These are phyloP conservation scores for Apiotrichum veenhuisii DNA, from an alignment of 1,284 basidiomycete species.

Conservation along the genomic window DNA sequence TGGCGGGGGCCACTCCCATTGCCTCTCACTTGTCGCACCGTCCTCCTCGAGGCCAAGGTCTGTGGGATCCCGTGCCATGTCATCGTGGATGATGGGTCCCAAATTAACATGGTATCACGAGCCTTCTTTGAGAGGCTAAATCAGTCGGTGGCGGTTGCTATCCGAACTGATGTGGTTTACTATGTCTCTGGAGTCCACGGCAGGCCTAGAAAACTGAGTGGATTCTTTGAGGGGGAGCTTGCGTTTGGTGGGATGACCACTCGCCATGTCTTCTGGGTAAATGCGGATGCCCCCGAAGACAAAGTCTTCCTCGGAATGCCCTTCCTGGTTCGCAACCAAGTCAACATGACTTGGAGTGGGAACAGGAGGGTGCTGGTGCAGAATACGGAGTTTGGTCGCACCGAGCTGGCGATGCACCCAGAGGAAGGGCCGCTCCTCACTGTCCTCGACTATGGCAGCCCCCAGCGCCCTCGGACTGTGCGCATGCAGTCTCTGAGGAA, in stretches of 20 bases:
- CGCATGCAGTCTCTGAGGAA: neutral
- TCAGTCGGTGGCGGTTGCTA: neutral
- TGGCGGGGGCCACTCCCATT: neutral
- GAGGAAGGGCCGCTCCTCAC: constrained; percentile 1
- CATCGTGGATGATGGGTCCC: constrained; percentile 6
- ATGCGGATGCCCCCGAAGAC: neutral
- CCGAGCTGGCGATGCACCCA: constrained; percentile 1
- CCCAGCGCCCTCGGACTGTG: neutral
- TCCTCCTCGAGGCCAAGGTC: neutral
- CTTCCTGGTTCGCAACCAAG: too few species aligned
- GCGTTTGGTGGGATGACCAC: neutral
- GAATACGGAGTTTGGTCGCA: neutral
- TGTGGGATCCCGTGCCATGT: neutral
- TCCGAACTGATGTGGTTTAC: neutral
- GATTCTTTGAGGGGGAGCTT: neutral
- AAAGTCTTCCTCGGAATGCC: constrained; percentile 15
- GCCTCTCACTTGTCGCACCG: neutral
- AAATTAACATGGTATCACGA: constrained; percentile 5
- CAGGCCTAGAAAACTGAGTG: neutral
- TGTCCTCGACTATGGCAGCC: neutral
- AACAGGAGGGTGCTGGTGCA: neutral
- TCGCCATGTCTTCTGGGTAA: constrained; percentile 11
- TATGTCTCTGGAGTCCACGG: constrained; percentile 3
- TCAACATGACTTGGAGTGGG: constrained; percentile 9
- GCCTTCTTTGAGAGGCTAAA: neutral